Evolutionary conservation across 108 stramenopile species (phyloP).

Genomic region (Discostella pseudostelligera): DNA sequence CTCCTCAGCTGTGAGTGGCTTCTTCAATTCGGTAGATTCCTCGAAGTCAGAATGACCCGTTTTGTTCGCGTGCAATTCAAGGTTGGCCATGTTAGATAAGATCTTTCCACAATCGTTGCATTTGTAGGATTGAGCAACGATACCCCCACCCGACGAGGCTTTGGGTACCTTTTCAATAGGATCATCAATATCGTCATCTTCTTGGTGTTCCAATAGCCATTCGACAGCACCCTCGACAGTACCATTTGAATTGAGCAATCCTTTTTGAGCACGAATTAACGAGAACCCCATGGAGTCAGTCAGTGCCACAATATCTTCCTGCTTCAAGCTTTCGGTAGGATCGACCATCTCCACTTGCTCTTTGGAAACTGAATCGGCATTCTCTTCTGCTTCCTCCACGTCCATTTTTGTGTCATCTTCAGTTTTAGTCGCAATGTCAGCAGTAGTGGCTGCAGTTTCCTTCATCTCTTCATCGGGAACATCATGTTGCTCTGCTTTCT

Average conservation of each 20-base stretch:
- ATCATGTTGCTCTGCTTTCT: conserved; percentile 2
- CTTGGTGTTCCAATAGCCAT: conserved; percentile 94
- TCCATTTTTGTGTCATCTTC: conserved; percentile 24
- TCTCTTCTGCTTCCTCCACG: conserved; percentile 6
- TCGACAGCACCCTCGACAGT: conserved; percentile 93
- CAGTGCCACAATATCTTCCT: conserved; percentile 61
- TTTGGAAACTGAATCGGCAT: neutral
- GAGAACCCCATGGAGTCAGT: conserved; percentile 89
- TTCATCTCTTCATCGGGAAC: conserved; percentile 28
- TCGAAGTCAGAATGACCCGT: conserved; percentile 90
- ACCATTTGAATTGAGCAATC: conserved; percentile 66
- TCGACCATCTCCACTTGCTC: conserved; percentile 41
- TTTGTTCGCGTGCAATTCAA: conserved; percentile 90
- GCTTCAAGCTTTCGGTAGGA: conserved; percentile 53
- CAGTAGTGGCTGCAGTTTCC: conserved; percentile 9
- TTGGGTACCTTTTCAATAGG: conserved; percentile 68
- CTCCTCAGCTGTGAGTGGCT: conserved; percentile 87
- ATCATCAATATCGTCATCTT: conserved; percentile 90
- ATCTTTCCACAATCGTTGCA: conserved; percentile 87
- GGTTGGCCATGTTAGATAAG: conserved; percentile 80
- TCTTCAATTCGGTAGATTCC: conserved; percentile 76
- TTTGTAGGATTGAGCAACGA: conserved; percentile 77
- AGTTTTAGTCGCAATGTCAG: conserved; percentile 13
- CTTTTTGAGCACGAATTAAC: conserved; percentile 87
- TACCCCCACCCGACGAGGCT: conserved; percentile 17